Evolutionary conservation across 2,329 filamentous ascomycete species (phyloP).

Genomic region (Fusarium sambucinum): DNA sequence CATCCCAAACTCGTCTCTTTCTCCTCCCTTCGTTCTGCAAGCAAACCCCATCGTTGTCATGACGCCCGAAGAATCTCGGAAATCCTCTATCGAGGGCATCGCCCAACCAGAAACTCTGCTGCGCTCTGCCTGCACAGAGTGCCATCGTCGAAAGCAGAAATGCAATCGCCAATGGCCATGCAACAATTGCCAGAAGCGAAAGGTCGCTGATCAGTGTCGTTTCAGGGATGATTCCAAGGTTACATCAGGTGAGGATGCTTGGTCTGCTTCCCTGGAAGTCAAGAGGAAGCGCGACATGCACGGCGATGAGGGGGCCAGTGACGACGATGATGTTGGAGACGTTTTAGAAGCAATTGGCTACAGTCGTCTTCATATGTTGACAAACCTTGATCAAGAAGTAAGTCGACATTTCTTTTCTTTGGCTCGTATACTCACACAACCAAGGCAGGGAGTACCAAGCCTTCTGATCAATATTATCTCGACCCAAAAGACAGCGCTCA

Average conservation of each 20-base stretch:
- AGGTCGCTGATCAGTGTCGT: conserved; percentile 29
- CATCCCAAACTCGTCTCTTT: neutral
- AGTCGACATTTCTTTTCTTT: neutral
- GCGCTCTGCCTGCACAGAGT: conserved; percentile 23
- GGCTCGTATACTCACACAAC: neutral
- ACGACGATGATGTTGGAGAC: conserved; percentile 26
- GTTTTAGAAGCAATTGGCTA: conserved; percentile 31
- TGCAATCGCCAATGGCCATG: conserved; percentile 32
- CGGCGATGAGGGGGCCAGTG: neutral
- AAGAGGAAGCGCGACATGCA: conserved; percentile 22
- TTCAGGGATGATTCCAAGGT: conserved; percentile 25
- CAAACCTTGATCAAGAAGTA: conserved; percentile 29
- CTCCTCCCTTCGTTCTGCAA: neutral
- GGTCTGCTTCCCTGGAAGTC: conserved; percentile 23
- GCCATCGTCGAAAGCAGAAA: conserved; percentile 30
- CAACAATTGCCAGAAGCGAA: conserved; percentile 27
- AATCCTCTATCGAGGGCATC: neutral
- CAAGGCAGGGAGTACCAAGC: conserved; percentile 20
- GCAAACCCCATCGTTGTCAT: neutral
- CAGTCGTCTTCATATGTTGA: conserved; percentile 21
- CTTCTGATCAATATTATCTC: conserved; percentile 20
- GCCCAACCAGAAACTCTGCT: conserved; percentile 7
- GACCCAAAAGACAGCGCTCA: conserved; percentile 18
- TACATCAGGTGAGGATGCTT: conserved; percentile 1
- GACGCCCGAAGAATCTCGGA: conserved; percentile 28